phyloP scores from a whole-genome alignment of 345 rosid species.

The Xanthoceras sorbifolium region DNA sequence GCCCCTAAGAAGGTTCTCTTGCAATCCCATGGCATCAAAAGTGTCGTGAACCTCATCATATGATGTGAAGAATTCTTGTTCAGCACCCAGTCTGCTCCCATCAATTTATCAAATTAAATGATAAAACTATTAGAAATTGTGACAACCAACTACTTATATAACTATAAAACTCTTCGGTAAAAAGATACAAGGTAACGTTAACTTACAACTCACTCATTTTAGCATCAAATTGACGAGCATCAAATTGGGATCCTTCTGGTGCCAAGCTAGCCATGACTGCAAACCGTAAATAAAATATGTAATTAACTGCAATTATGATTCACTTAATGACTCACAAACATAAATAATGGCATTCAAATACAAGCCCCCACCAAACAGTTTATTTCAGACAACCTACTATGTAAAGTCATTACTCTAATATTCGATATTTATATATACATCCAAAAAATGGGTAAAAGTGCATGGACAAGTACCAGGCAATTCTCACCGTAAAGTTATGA shows the following conservation, averaged over 20 bases:
- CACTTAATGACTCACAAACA: not conserved
- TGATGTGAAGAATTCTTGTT: slow-evolving; percentile 43
- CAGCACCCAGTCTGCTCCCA: slow-evolving; percentile 34
- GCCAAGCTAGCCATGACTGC: slow-evolving; percentile 45
- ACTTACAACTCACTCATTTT: slow-evolving; percentile 53
- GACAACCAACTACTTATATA: not conserved
- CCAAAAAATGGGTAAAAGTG: not conserved
- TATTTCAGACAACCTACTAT: not conserved
- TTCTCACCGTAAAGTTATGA: not conserved
- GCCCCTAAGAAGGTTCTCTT: slow-evolving; percentile 50
- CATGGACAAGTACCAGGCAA: not conserved
- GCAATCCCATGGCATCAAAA: slow-evolving; percentile 51
- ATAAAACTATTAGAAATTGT: not conserved
- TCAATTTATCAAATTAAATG: slow-evolving; percentile 2
- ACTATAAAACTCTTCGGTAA: not conserved
- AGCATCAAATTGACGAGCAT: slow-evolving; percentile 47
- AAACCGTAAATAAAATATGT: slow-evolving; percentile 5
- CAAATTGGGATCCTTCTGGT: slow-evolving; percentile 51
- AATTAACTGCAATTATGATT: not conserved
- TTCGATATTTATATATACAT: not conserved
- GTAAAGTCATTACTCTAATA: not conserved
- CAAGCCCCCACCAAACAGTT: not conserved
- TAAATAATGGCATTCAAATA: not conserved
- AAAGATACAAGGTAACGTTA: not conserved
- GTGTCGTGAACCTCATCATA: slow-evolving; percentile 47